Evolutionary conservation across 352 stramenopile species (phyloP), one percentile per base, ranked within the genome.

Genomic region (Phytophthora cactorum): DNA sequence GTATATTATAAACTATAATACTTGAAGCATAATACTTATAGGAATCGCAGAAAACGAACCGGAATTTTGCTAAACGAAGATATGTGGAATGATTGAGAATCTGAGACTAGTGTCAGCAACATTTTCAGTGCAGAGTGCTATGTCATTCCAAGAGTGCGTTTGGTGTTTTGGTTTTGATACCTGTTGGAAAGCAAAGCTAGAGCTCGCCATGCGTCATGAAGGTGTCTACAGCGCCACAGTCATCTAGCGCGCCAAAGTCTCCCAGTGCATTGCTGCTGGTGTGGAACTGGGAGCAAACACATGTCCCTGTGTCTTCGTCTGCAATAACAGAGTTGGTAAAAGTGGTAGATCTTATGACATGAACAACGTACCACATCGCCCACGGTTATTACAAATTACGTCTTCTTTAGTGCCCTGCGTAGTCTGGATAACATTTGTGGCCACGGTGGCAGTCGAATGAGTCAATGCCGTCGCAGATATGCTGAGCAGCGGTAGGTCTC

Each of bases 321-420:
- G 54, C 51, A 12, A 53, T 10, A 39, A 4, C 6, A 51, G 34
- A 22, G 22, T 22, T 22, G 22, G 22, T 22, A 36, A 3, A 54
- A 50, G 15, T 45, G 45, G n/a, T 9, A 43, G 11, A 10, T 41
- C n/a, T 22, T 22, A 52, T 27, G 5, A 32, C 8, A 10, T 39
- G 7, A 9, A 25, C 39, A 59, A 79, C 78, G 9, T 59, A 93
- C 84, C 79, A 25, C 85, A 93, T 49, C 81, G 78, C 0, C 85
- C 85, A n/a, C 83, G 83, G 41, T 89, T 90, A 60, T 92, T 89
- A 80, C 89, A 96, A 41, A 90, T 71, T 10, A 44, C 66, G 52
- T 93, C 78, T 54, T 92, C 89, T 56, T 84, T 94, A 4, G 79
- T 93, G 8, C 79, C 84, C 28, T 60, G 52, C 0, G 52, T 74